These are phyloP conservation scores for Lachnellula cervina DNA, from an alignment of 2,329 filamentous ascomycete species.

Conservation along the genomic window DNA sequence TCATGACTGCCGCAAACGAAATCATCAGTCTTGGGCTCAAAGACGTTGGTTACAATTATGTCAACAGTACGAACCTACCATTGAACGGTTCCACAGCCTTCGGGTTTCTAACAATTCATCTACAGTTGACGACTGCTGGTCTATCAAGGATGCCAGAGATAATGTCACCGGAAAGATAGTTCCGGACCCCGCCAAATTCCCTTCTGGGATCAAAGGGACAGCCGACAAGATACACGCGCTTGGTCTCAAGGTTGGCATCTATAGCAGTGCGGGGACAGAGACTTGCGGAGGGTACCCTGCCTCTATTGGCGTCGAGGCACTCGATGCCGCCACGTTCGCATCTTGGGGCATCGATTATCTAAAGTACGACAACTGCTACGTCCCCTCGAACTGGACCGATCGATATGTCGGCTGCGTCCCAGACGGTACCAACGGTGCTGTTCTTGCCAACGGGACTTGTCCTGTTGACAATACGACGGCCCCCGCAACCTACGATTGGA, in stretches of 20 bases:
- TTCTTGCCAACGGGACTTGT: constrained; percentile 38
- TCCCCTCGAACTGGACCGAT: constrained; percentile 36
- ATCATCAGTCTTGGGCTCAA: constrained; percentile 45
- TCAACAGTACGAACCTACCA: constrained; percentile 38
- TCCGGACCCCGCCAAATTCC: constrained; percentile 48
- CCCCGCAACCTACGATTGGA: constrained; percentile 46
- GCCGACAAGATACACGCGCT: constrained; percentile 50
- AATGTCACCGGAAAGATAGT: constrained; percentile 40
- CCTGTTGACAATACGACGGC: constrained; percentile 33
- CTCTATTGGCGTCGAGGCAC: constrained; percentile 49
- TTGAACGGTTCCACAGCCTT: not conserved
- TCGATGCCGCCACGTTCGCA: constrained; percentile 54
- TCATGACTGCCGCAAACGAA: constrained; percentile 41
- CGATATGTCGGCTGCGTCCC: constrained; percentile 37
- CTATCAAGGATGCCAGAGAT: constrained; percentile 39
- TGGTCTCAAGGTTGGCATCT: constrained; percentile 60
- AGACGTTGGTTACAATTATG: constrained; percentile 50
- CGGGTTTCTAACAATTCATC: constrained; percentile 1
- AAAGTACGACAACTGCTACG: constrained; percentile 54
- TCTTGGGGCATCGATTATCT: constrained; percentile 56
- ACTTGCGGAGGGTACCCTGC: constrained; percentile 36
- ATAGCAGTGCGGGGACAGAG: constrained; percentile 47
- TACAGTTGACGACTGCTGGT: constrained; percentile 57
- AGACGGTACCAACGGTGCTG: constrained; percentile 28
- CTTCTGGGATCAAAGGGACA: constrained; percentile 50